A percentile compares a stretch with the other conserved stretches of the same genome.
Evolutionary conservation across 495 filamentous ascomycete species (phyloP).

Genomic region (Aspergillus funiculosus): DNA sequence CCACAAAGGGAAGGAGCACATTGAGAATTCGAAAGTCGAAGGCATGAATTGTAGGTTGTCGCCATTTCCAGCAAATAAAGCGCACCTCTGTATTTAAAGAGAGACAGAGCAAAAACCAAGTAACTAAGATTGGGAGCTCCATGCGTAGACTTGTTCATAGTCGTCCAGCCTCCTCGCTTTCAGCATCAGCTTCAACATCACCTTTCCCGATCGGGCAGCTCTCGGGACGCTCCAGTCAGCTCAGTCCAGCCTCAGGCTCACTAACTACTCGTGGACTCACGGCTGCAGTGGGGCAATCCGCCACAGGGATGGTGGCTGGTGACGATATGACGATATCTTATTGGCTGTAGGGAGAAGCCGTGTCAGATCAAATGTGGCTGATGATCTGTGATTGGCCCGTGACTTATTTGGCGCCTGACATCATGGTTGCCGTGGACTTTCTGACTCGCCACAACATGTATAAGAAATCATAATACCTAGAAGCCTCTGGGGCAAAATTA

Average conservation of each 20-base stretch:
- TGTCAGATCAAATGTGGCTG: no score
- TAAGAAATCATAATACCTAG: no score
- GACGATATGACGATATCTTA: no score
- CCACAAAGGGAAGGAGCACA: constrained; percentile 9
- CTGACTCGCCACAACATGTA: no score
- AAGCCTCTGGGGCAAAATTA: no score
- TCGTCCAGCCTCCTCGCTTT: constrained; percentile 21
- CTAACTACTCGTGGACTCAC: no score
- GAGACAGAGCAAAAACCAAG: background rate
- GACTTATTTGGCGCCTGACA: background rate
- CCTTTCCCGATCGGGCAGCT: constrained; percentile 13
- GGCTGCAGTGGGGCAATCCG: no score
- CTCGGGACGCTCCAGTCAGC: constrained; percentile 8
- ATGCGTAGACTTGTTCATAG: background rate
- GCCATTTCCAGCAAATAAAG: no score
- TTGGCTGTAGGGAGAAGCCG: no score
- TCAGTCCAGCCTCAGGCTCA: no score
- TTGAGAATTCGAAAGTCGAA: constrained; percentile 1
- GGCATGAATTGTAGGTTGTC: background rate
- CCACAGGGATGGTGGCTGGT: constrained; percentile 7
- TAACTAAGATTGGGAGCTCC: background rate
- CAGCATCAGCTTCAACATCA: background rate
- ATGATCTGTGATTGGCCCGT: background rate
- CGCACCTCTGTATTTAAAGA: constrained; percentile 17
- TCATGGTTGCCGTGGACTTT: no score